A percentile compares a stretch with the other conserved stretches of the same genome.
Evolutionary conservation across 2,329 filamentous ascomycete genomes (phyloP).

Genomic region (Ascochyta koolunga): DNA sequence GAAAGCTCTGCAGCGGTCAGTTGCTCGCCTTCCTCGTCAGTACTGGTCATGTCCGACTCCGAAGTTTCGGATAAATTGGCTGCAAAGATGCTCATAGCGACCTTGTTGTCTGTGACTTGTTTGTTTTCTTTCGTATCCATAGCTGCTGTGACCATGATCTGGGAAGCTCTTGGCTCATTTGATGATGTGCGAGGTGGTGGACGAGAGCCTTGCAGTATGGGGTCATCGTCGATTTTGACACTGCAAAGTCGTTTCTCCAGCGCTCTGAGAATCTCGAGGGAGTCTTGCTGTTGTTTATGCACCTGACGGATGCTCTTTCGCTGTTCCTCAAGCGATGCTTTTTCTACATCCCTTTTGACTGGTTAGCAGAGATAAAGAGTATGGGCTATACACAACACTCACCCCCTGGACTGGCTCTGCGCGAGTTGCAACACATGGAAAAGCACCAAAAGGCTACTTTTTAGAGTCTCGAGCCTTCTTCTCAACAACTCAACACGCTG

Average conservation of each 20-base stretch:
- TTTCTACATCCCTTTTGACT: too few species aligned
- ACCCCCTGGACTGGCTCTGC: conserved; percentile 29
- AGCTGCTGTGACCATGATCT: too few species aligned
- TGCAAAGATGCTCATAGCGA: not conserved
- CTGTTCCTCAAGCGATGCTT: too few species aligned
- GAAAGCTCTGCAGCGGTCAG: conserved; percentile 30
- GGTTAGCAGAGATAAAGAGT: too few species aligned
- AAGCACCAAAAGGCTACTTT: conserved; percentile 34
- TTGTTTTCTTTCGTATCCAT: not conserved
- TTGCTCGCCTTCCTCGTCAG: conserved; percentile 25
- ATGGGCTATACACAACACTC: not conserved
- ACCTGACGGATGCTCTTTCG: too few species aligned
- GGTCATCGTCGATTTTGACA: too few species aligned
- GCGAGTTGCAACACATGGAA: conserved; percentile 37
- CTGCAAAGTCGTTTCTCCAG: too few species aligned
- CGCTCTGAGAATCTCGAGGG: too few species aligned
- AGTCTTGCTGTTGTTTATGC: too few species aligned
- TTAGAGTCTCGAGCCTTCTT: conserved; percentile 34
- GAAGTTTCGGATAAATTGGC: conserved; percentile 22
- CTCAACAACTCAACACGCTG: conserved; percentile 32
- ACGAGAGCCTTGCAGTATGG: too few species aligned
- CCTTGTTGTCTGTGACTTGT: not conserved
- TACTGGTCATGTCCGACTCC: conserved; percentile 26
- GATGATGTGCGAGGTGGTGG: too few species aligned
- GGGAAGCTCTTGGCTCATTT: too few species aligned